A percentile compares a stretch with the other conserved stretches of the same genome.
Evolutionary conservation across 176 grass and related monocot genomes (phyloP).

Genomic region (Musa schizocarpa): DNA sequence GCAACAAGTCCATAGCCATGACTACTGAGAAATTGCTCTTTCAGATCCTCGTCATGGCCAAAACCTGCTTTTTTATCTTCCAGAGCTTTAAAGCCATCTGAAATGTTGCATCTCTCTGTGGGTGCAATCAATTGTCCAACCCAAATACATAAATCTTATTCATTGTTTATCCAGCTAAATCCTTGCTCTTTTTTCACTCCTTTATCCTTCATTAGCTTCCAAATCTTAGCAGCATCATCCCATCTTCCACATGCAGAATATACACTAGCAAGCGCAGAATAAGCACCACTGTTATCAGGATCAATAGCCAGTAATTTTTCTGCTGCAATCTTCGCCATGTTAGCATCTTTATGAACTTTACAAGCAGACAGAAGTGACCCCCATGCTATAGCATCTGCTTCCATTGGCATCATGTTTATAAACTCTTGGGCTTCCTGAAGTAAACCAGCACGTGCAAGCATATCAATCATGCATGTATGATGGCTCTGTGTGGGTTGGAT

Average conservation of each 20-base stretch:
- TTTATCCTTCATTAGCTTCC: constrained; percentile 62
- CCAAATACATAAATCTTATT: constrained; percentile 29
- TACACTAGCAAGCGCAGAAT: constrained; percentile 65
- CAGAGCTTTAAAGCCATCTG: constrained; percentile 34
- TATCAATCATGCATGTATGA: constrained; percentile 80
- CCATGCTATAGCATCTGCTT: constrained; percentile 55
- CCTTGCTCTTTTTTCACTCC: constrained; percentile 73
- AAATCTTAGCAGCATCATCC: constrained; percentile 51
- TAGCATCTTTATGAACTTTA: constrained; percentile 49
- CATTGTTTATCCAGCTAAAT: constrained; percentile 48
- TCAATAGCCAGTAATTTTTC: constrained; percentile 53
- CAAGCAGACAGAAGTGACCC: constrained; percentile 69
- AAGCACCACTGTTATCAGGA: constrained; percentile 56
- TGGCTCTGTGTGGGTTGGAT: constrained; percentile 57
- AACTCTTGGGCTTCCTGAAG: constrained; percentile 65
- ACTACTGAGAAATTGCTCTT: too few relatives aligned
- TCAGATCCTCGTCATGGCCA: too few relatives aligned
- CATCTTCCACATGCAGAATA: constrained; percentile 84
- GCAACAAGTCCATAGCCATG: too few relatives aligned
- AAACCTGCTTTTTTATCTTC: background rate
- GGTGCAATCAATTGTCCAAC: constrained; percentile 43
- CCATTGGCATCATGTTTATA: constrained; percentile 49
- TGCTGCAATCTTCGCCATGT: constrained; percentile 52
- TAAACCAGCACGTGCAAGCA: constrained; percentile 41
- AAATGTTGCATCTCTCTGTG: constrained; percentile 34